phyloP scores from a whole-genome alignment of 2,329 filamentous ascomycete species.

The Paramyrothecium sp. region DNA sequence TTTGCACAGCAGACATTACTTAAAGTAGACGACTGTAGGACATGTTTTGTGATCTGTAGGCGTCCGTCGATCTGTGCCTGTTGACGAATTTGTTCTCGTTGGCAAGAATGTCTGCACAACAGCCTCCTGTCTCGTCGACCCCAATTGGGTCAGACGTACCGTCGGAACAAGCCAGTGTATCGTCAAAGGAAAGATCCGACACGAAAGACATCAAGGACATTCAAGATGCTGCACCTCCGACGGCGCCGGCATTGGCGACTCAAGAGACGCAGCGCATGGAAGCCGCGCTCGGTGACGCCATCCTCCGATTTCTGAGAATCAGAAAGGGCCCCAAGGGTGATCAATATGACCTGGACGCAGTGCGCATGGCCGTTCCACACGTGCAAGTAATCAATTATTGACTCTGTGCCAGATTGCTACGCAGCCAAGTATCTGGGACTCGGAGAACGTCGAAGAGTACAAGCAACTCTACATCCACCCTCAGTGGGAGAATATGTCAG shows the following conservation, averaged over 20 bases:
- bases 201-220: neutral
- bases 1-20: neutral
- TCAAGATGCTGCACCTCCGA: neutral
- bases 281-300: constrained; percentile 25
- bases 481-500: constrained; percentile 32
- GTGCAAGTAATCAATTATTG: constrained; percentile 3
- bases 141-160: neutral
- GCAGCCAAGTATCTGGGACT: constrained; percentile 35
- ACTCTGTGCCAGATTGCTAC: constrained; percentile 25
- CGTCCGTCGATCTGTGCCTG: neutral
- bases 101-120: neutral
- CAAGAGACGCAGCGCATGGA: constrained; percentile 25
- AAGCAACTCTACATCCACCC: constrained; percentile 31
- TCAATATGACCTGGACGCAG: constrained; percentile 25
- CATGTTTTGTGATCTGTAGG: neutral
- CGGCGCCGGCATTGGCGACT: constrained; percentile 18
- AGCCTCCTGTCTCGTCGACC: neutral
- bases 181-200: neutral
- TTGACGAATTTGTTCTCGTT: neutral
- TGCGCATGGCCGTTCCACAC: constrained; percentile 1
- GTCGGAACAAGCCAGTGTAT: neutral
- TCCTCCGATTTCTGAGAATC: constrained; percentile 29
- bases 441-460: constrained; percentile 30
- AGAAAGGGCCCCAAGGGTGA: constrained; percentile 25
- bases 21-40: neutral